Evolutionary conservation across 306 rosid species (phyloP), one percentile per base, ranked within the genome.

Genomic region (Sicyos edulis): DNA sequence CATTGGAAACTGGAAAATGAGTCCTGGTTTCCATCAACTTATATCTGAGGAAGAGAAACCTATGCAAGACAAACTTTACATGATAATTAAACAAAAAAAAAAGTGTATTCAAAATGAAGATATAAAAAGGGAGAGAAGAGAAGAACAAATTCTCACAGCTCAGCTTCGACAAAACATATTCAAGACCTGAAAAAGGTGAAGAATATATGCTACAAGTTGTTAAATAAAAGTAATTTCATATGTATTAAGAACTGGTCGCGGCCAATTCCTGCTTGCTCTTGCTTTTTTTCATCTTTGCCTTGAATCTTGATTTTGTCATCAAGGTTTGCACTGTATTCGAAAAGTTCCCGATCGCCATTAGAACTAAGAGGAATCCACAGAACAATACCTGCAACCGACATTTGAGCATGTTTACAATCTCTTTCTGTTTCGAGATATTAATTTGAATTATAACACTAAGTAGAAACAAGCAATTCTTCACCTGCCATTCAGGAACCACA

Each of bases 311-410:
- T 70, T 95, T 95, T 21, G 19, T 85, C 91, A 89, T 71, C 71
- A 95, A 89, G 19, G 92, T 95, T 80, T 91, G 86, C 69, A 95
- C 97, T 13, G 99, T 95, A 80, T 91, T 83, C 83, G 76, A 73
- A 68, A 95, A 95, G 88, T 95, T 95, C 80, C 95, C 99, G 50
- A 88, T 80, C 55, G 99, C 99, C 99, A 95, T 95, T 15, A 86
- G 42, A 54, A 95, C 87, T 79, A 95, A 78, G 62, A 95, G 88
- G 71, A 85, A 19, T 37, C 99, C 99, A 17, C 95, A 91, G 81
- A 91, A 82, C 72, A 83, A 74, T 19, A 95, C 99, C 99, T 95
- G 96, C 79, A 70, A 62, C 32, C 64, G 29, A 47, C 80, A 75
- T 55, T 19, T 34, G 6, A 72, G 24, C 15, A 72, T 56, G 55